Evolutionary conservation across 1,284 basidiomycete species (phyloP), one percentile per base, ranked within the genome.

Genomic region (Sphaerobolus stellatus): DNA sequence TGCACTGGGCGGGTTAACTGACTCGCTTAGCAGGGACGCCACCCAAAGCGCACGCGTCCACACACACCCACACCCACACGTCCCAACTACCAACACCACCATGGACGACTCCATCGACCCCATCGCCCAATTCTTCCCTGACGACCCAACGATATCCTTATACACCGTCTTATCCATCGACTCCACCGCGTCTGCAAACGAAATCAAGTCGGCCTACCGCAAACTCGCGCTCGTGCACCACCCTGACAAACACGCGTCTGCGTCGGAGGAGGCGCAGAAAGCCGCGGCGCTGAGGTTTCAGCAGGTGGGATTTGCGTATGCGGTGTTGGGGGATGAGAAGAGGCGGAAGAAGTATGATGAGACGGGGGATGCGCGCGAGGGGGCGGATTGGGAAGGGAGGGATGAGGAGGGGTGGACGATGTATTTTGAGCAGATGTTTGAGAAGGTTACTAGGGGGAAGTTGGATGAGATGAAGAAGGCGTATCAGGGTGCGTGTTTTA

Each of bases 341-440:
- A 74, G 86, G 61, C 80, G 86, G 62, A 77, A 82, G 64, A 75
- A 84, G 64, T 96, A 95, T 64, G 92, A 96, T 63, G 74, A 74
- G 53, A 94, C 90, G 1, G 94, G 94, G 13, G 81, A 80, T 60
- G 95, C 94, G 4, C 84, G 87, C 61, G 92, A 96, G 64, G 80
- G 80, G 11, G 78, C 86, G n/a, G 73, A 66, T 2, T 66, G 87
- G 48, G 82, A 74, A 16, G 80, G 80, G n/a, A 31, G 46, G 16
- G 90, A 82, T 5, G 91, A 91, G 61, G 88, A 84, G 56, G 92
- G 92, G 4, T 98, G 94, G 94, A 91, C 93, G 61, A 81, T 88
- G 16, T 98, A 98, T 72, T 98, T 97, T 65, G 86, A 88, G 66
- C 86, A 88, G 54, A 72, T 97, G 62, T 97, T 93, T 61, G 88